Conservation (phyloP, 768 basidiomycete genomes). For the Trametes maxima region DNA sequence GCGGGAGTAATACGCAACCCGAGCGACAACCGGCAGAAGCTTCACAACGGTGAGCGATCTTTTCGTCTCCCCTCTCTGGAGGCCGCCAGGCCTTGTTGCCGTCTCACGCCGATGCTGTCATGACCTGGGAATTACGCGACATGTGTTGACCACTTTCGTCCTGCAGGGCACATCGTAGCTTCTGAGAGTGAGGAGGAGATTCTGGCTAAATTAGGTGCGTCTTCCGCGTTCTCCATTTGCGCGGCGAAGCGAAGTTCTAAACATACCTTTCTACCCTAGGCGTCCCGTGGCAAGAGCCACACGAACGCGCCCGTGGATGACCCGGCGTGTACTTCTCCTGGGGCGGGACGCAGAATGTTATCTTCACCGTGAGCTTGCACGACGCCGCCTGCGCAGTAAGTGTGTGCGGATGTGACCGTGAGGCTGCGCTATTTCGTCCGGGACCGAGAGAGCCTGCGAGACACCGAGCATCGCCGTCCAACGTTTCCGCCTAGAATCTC, state of each 20-base stretch:
- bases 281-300: slow-evolving; percentile 84
- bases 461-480: too few relatives aligned
- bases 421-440: background rate
- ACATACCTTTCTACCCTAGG: slow-evolving; percentile 31
- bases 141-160: background rate
- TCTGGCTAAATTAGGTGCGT: slow-evolving; percentile 65
- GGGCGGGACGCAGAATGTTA: background rate
- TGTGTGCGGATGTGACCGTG: background rate
- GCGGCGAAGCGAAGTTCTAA: background rate
- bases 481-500: background rate
- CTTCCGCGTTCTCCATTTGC: background rate
- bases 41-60: slow-evolving; percentile 51
- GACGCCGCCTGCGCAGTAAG: background rate
- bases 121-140: background rate
- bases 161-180: slow-evolving; percentile 52
- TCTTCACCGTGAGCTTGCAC: background rate
- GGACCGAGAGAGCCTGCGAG: too few relatives aligned
- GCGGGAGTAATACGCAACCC: slow-evolving; percentile 73
- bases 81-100: background rate
- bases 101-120: background rate
- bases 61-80: background rate
- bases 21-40: slow-evolving; percentile 58
- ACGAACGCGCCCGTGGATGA: slow-evolving; percentile 55
- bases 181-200: slow-evolving; percentile 89
- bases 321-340: background rate